These are phyloP conservation scores for Pythium utonaiense DNA, from an alignment of 352 stramenopile genomes.

Conservation along the genomic window DNA sequence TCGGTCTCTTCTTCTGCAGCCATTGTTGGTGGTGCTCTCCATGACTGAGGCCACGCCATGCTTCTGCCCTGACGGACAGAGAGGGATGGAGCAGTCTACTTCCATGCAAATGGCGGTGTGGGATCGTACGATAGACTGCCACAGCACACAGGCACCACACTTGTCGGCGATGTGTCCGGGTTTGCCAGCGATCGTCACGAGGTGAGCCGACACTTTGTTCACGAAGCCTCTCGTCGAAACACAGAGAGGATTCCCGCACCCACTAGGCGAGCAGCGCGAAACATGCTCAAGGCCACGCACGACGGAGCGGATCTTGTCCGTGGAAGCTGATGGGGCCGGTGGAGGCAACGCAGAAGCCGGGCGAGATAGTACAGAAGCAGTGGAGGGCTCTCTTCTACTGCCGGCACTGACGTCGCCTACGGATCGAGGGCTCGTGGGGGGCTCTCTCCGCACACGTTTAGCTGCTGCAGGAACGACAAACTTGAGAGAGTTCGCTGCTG, in stretches of 20 bases:
- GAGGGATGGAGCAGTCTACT: slow-evolving; percentile 18
- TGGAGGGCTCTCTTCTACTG: slow-evolving; percentile 3
- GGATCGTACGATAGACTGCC: slow-evolving; percentile 22
- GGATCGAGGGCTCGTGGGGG: slow-evolving; percentile 14
- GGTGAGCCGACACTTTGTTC: slow-evolving; percentile 26
- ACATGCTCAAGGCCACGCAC: slow-evolving; percentile 26
- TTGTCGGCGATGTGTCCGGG: slow-evolving; percentile 17
- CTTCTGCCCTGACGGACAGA: slow-evolving; percentile 17
- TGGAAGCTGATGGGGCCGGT: slow-evolving; percentile 7
- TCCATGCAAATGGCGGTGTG: slow-evolving; percentile 29
- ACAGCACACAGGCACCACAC: slow-evolving; percentile 24
- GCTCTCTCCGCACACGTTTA: slow-evolving; percentile 20
- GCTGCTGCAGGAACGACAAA: slow-evolving; percentile 17
- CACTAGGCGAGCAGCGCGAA: slow-evolving; percentile 16
- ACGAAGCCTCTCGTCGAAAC: slow-evolving; percentile 26
- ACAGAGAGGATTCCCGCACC: slow-evolving; percentile 26
- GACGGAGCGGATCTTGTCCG: slow-evolving; percentile 28
- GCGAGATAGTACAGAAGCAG: background rate
- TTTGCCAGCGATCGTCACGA: slow-evolving; percentile 20
- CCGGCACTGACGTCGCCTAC: slow-evolving; percentile 18
- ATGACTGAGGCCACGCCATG: background rate
- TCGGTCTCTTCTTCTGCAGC: slow-evolving; percentile 10
- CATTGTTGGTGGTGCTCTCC: background rate
- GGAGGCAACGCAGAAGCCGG: slow-evolving; percentile 1
- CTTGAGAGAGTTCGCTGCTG: slow-evolving; percentile 20